phyloP scores from a whole-genome alignment of 768 basidiomycete genomes.

The Lactarius trivialis region DNA sequence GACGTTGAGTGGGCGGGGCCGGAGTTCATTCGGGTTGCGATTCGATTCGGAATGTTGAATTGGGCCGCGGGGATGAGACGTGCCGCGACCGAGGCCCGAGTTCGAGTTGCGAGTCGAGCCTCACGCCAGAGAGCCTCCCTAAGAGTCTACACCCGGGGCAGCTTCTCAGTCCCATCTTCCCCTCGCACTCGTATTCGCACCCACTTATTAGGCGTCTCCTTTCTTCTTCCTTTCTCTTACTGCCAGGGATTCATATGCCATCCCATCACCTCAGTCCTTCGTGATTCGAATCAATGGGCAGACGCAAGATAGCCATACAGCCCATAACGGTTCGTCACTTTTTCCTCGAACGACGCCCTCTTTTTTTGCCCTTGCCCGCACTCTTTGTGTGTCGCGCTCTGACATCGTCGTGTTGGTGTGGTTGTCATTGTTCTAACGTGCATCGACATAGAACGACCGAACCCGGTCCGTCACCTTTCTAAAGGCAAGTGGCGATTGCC shows the following conservation, averaged over 20 bases:
- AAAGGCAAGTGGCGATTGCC: conserved; percentile 49
- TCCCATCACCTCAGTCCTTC: background rate
- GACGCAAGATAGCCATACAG: conserved; percentile 78
- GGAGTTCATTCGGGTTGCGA: background rate
- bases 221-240: conserved; percentile 5
- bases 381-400: conserved; percentile 24
- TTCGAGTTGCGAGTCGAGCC: conserved; percentile 7
- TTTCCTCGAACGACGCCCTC: no score
- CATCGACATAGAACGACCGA: conserved; percentile 71
- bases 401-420: conserved; percentile 11
- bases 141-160: conserved; percentile 13
- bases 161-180: conserved; percentile 6
- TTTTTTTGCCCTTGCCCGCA: conserved; percentile 3
- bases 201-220: background rate
- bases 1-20: background rate
- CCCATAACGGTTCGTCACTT: conserved; percentile 60
- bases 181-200: conserved; percentile 2
- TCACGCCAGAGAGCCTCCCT: background rate
- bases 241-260: conserved; percentile 5
- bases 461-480: conserved; percentile 88
- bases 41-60: conserved; percentile 20
- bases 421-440: conserved; percentile 30
- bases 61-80: conserved; percentile 21
- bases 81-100: background rate
- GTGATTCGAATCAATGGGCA: conserved; percentile 43